Evolutionary conservation across 805 yeast genomes (phyloP), one percentile per base, ranked within the genome.

Genomic region (Schwanniomyces yamadae): DNA sequence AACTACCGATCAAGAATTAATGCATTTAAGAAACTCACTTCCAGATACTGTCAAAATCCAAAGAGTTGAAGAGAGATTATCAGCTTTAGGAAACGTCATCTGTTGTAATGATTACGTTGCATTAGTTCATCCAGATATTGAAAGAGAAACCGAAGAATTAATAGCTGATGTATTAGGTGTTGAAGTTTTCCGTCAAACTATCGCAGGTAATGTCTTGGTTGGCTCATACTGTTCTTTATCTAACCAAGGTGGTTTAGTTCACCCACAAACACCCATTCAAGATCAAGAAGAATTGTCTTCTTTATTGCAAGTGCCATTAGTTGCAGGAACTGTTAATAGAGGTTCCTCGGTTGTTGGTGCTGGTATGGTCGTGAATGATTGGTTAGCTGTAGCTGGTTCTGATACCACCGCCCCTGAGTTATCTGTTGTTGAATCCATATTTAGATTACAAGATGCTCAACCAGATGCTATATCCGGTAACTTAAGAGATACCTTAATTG

Each of bases 71-170:
- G 99, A 93, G 71, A 81, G 99, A 60, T 73, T 93, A 45, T 85
- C 96, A 34, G 99, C 99, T 10, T 71, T 93, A 48, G 99, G 99
- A 54, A 93, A 93, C 54, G 99, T 93, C 45, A 89, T 93, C 56
- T 91, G 98, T 68, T 91, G 98, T 70, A 93, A 93, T 66, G 99
- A 93, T 65, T 93, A 93, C 61, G 99, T 95, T 52, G 99, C 99
- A 3, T 77, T 93, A 48, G 99, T 93, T 36, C 99, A 93, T 66
- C 99, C 99, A 34, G 99, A 93, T 70, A 88, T 93, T 48, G 99
- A 93, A 73, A 83, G 99, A 61, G 99, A 93, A 68, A 93, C 99
- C 35, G 99, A 93, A 70, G 99, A 93, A 71, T 72, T 93, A 52
- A 93, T 93, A 59, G 95, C 98, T 30, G 99, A 93, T 64, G 96